Base-by-base conservation (phyloP, 495 filamentous ascomycete genomes). In the Articulospora tetracladia region DNA sequence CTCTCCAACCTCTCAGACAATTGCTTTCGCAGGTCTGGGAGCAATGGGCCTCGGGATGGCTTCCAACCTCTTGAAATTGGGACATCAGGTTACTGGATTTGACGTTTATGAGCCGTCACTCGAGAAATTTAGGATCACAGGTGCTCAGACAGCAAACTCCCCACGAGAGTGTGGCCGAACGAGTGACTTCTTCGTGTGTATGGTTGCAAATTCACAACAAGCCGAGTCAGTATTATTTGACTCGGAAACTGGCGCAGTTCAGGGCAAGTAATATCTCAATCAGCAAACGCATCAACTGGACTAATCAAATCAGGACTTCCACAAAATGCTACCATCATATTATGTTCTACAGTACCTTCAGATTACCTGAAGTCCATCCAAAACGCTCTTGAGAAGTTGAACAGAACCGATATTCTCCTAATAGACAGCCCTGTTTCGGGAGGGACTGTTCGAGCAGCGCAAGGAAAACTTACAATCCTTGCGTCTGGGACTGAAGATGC, bases 41-140 rank as follows among this genome's bases (percentile, higher is more conserved):
- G 89, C 89, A 71, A 93, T 92, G 89, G 90, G 89, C 68, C 88
- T 88, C 67, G 89, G 89, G 62, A 93, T 93, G 88, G 89, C 89
- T 64, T 86, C 83, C 46, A 80, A 92, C 66, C 83, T 92, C 46
- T 74, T 92, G 59, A 86, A 85, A 67, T 73, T 83, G 48, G 86
- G 86, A 59, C 89, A 87, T 69, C 52, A 75, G 1, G 86, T 93
- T 12, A 87, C 82, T 46, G 88, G 87, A 48, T 92, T 83, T 68
- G 89, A 93, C 68, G 80, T 92, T 53, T 90, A 85, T 76, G 76
- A 75, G 1, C 84, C 86, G 17, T 82, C 87, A 0, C 76, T 91
- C 13, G 83, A 88, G 46, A 80, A 77, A 11, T 90, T 93, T 74
- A 70, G 79, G 54, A 73, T 77, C 2, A 85, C 83, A 11, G 87